Evolutionary conservation across 768 basidiomycete species (phyloP).

Genomic region (Termitomyces sp.): DNA sequence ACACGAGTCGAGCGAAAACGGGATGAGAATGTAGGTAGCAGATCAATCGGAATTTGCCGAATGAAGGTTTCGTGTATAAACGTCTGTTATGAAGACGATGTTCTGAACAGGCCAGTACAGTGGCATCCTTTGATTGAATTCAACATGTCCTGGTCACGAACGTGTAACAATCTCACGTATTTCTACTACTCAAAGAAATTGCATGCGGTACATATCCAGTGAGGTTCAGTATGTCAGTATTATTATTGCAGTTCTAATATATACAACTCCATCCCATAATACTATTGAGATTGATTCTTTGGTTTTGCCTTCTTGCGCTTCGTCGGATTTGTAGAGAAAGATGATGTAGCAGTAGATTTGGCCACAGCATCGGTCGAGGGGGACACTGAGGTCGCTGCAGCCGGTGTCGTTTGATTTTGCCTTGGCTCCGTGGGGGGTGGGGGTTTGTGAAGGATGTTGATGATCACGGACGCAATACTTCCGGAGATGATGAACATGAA

Average conservation of each 20-base stretch:
- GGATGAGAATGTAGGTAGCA: neutral
- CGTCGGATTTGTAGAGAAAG: slow-evolving; percentile 6
- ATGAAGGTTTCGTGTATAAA: no score
- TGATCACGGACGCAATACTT: slow-evolving; percentile 55
- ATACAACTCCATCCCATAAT: neutral
- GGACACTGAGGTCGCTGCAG: neutral
- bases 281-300: slow-evolving; percentile 1
- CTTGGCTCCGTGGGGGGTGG: neutral
- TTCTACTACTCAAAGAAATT: neutral
- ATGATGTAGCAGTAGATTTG: slow-evolving; percentile 2
- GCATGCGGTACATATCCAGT: neutral
- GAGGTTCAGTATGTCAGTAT: neutral
- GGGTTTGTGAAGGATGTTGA: slow-evolving; percentile 56
- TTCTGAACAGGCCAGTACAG: no score
- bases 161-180: no score
- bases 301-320: slow-evolving; percentile 14
- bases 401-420: neutral
- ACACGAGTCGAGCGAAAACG: neutral
- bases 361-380: neutral
- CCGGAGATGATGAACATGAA: slow-evolving; percentile 64
- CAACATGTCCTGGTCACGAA: no score
- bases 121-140: no score
- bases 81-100: neutral
- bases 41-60: slow-evolving; percentile 7
- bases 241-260: neutral